Conservation (phyloP, 495 filamentous ascomycete genomes). For the Physcia stellaris region DNA sequence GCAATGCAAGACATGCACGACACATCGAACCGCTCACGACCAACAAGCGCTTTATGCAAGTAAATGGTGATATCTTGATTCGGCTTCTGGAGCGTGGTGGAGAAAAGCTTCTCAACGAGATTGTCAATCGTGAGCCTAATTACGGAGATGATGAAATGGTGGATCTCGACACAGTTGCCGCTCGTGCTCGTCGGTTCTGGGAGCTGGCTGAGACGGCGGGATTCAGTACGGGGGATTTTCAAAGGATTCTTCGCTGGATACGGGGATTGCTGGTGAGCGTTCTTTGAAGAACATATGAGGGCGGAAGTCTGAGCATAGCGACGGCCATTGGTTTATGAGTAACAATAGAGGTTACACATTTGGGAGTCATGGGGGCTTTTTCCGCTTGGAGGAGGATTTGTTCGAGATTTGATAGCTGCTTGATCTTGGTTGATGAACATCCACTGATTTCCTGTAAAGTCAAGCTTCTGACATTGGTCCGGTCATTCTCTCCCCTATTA, state of each 20-base stretch:
- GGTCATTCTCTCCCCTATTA: too few relatives aligned
- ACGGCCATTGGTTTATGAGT: too few relatives aligned
- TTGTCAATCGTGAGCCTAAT: constrained; percentile 20
- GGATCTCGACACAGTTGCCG: constrained; percentile 10
- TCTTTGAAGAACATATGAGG: too few relatives aligned
- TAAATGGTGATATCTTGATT: constrained; percentile 54
- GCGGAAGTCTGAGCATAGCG: too few relatives aligned
- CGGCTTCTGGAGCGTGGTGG: constrained; percentile 35
- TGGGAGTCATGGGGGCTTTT: too few relatives aligned
- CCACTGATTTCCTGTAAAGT: too few relatives aligned
- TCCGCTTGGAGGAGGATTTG: too few relatives aligned
- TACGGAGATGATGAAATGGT: constrained; percentile 3
- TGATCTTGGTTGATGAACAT: too few relatives aligned
- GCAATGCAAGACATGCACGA: constrained; percentile 5
- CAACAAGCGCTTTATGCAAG: constrained; percentile 35
- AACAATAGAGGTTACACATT: too few relatives aligned
- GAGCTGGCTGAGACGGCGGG: constrained; percentile 17
- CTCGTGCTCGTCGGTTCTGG: constrained; percentile 16
- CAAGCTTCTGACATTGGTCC: too few relatives aligned
- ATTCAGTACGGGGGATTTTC: constrained; percentile 15
- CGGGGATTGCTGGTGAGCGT: too few relatives aligned
- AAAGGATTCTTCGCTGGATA: constrained; percentile 20
- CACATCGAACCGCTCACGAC: constrained; percentile 22
- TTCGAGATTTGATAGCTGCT: too few relatives aligned
- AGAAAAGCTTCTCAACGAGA: constrained; percentile 27